Evolutionary conservation across 2,329 filamentous ascomycete genomes (phyloP).

Genomic region (Harringtonia aguacate): DNA sequence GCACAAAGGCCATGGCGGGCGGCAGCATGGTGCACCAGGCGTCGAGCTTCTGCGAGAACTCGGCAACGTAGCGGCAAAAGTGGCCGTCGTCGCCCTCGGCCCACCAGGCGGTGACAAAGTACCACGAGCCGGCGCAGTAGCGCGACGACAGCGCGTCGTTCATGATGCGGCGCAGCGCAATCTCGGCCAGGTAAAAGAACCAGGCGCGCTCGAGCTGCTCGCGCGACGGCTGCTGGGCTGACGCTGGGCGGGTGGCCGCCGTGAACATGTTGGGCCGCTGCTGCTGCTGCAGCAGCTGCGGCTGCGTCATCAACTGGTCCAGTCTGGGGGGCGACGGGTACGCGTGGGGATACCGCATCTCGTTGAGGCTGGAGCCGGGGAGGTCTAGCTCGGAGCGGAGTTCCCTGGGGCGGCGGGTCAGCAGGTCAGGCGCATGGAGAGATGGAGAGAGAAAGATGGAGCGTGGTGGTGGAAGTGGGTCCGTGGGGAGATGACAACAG

Average conservation of each 20-base stretch:
- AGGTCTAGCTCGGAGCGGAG: constrained; percentile 1
- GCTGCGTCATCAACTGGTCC: background rate
- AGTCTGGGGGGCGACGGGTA: constrained; percentile 2
- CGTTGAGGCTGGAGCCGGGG: constrained; percentile 2
- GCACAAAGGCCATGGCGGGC: constrained; percentile 7
- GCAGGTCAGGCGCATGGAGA: no score
- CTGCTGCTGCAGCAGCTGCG: background rate
- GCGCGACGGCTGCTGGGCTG: background rate
- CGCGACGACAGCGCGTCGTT: constrained; percentile 1
- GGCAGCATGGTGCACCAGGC: background rate
- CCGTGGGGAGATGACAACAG: no score
- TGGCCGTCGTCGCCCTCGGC: background rate
- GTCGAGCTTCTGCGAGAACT: background rate
- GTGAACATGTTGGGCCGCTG: no score
- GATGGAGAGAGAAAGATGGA: no score
- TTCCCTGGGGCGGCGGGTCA: background rate
- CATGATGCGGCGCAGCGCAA: constrained; percentile 33
- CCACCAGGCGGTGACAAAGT: background rate
- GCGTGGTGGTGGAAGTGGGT: no score
- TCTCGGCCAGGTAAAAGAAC: constrained; percentile 45
- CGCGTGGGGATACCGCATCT: constrained; percentile 1
- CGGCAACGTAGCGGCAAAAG: background rate
- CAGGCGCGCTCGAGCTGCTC: constrained; percentile 23
- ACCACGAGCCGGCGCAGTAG: constrained; percentile 14
- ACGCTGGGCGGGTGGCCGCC: no score